Conservation (phyloP, 2,329 filamentous ascomycete genomes). For the Xylaria sp. region DNA sequence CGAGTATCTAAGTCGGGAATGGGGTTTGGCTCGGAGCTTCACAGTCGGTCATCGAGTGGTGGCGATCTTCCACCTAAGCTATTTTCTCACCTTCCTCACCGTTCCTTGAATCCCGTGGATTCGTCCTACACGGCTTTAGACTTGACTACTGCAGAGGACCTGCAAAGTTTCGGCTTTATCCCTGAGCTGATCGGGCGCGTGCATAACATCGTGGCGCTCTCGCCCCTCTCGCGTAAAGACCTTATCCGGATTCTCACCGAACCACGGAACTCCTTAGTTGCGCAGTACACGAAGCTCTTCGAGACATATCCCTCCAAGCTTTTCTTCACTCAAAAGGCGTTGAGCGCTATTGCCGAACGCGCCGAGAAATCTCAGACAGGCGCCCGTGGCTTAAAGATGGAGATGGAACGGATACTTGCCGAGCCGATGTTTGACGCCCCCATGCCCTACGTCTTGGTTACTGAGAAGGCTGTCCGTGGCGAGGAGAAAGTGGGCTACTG, state of each 20-base stretch:
- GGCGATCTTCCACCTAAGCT: conserved; percentile 59
- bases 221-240: conserved; percentile 61
- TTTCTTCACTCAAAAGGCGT: conserved; percentile 72
- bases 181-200: conserved; percentile 94
- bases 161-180: conserved; percentile 85
- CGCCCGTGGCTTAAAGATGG: conserved; percentile 70
- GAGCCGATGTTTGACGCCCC: conserved; percentile 81
- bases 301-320: conserved; percentile 72
- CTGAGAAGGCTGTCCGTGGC: conserved; percentile 61
- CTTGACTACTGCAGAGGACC: conserved; percentile 66
- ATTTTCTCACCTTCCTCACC: conserved; percentile 53
- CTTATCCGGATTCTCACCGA: conserved; percentile 88
- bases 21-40: conserved; percentile 83
- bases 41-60: conserved; percentile 45
- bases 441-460: conserved; percentile 68
- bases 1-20: conserved; percentile 82
- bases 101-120: conserved; percentile 34
- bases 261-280: conserved; percentile 79
- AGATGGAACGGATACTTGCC: conserved; percentile 71
- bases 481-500: conserved; percentile 56
- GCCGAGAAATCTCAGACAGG: conserved; percentile 64
- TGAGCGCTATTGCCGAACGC: conserved; percentile 72
- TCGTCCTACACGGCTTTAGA: conserved; percentile 57
- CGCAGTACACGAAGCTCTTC: conserved; percentile 86
- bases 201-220: conserved; percentile 81